Conservation (phyloP, 2,329 filamentous ascomycete species). For the Ascochyta fabae region DNA sequence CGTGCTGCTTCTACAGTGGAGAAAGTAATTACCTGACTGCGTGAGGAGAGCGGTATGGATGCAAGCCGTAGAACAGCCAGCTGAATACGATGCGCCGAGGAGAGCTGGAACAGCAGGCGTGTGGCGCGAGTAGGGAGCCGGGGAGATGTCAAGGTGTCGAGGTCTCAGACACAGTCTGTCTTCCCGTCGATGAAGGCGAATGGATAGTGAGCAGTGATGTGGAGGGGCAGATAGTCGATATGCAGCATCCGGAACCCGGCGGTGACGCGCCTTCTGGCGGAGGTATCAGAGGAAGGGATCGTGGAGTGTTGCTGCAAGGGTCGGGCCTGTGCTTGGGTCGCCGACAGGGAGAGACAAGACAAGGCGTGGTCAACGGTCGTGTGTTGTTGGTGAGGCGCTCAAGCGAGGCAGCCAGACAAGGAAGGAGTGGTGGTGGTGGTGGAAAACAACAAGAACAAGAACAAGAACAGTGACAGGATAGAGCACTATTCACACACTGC, state of each 20-base stretch:
- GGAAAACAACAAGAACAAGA: background rate
- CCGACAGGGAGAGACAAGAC: conserved; percentile 27
- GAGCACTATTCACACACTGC: no score
- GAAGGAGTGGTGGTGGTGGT: conserved; percentile 25
- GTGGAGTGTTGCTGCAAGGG: conserved; percentile 36
- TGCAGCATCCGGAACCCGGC: conserved; percentile 13
- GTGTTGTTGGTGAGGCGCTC: conserved; percentile 22
- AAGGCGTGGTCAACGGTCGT: conserved; percentile 37
- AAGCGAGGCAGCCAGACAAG: conserved; percentile 28
- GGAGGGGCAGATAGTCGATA: conserved; percentile 17
- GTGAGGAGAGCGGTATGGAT: conserved; percentile 23
- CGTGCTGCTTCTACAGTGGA: conserved; percentile 7
- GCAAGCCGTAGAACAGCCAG: conserved; percentile 34
- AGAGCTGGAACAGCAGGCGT: conserved; percentile 28
- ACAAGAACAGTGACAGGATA: no score
- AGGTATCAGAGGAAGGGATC: conserved; percentile 24
- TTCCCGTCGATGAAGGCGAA: conserved; percentile 25
- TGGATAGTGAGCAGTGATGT: conserved; percentile 10
- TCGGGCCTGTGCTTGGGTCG: conserved; percentile 29
- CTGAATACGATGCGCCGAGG: conserved; percentile 19
- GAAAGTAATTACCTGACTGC: conserved; percentile 29
- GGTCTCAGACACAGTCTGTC: conserved; percentile 36
- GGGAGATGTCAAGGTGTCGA: background rate
- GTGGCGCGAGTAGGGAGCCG: conserved; percentile 2
- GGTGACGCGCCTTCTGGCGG: conserved; percentile 24